Conservation (phyloP, 345 rosid species). For the Gossypioides kirkii region DNA sequence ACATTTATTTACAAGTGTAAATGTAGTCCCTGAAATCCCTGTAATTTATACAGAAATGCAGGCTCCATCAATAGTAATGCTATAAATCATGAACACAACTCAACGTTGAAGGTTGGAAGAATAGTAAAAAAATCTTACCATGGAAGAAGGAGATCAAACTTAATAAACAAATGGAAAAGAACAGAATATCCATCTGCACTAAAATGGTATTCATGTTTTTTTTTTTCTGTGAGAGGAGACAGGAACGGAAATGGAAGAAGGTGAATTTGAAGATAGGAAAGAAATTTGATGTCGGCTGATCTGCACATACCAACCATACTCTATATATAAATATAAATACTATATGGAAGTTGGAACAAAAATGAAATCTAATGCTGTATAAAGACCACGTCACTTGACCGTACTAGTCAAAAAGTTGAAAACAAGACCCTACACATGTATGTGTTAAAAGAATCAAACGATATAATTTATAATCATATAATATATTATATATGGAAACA, state of each 20-base stretch:
- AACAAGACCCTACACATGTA: not conserved
- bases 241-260: not conserved
- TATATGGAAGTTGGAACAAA: slow-evolving; percentile 5
- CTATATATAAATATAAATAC: not conserved
- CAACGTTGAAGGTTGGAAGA: not conserved
- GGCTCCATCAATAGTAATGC: not conserved
- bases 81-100: not conserved
- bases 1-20: slow-evolving; percentile 53
- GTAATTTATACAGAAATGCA: not conserved
- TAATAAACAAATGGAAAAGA: slow-evolving; percentile 14
- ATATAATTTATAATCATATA: not conserved
- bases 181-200: slow-evolving; percentile 22
- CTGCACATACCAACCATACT: not conserved
- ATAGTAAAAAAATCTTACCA: slow-evolving; percentile 22
- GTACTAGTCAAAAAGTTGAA: not conserved
- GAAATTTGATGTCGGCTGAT: not conserved
- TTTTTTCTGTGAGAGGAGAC: not conserved
- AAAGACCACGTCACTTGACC: not conserved
- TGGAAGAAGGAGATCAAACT: slow-evolving; percentile 25
- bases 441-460: not conserved
- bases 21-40: slow-evolving; percentile 53
- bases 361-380: not conserved
- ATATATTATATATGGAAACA: no score
- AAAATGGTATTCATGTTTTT: not conserved
- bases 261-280: not conserved